These are phyloP conservation scores for Choanephora cucurbitarum DNA, from an alignment of 371 early-diverging fungal genomes.

Conservation along the genomic window DNA sequence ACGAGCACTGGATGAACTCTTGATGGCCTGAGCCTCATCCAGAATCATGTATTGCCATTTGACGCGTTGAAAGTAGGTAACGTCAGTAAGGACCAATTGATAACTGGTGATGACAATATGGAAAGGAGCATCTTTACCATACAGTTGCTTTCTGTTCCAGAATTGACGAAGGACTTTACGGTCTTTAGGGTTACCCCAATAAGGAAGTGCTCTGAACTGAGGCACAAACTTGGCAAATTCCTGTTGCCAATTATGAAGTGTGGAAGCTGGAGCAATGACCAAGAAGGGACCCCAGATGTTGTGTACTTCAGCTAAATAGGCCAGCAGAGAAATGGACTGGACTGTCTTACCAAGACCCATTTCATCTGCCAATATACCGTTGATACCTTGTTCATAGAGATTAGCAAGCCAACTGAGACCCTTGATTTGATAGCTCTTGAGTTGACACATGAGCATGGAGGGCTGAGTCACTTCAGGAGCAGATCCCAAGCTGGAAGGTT, in stretches of 20 bases:
- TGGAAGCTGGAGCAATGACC: conserved; percentile 95
- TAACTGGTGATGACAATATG: conserved; percentile 96
- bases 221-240: conserved; percentile 94
- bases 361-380: conserved; percentile 97
- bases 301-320: conserved; percentile 86
- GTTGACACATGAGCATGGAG: conserved; percentile 82
- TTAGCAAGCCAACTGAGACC: conserved; percentile 99
- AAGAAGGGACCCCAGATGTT: conserved; percentile 97
- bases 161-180: conserved; percentile 86
- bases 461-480: conserved; percentile 81
- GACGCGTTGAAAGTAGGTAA: conserved; percentile 82
- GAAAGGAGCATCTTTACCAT: conserved; percentile 82
- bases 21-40: conserved; percentile 99
- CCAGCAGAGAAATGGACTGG: conserved; percentile 93
- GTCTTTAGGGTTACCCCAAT: conserved; percentile 93
- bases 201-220: conserved; percentile 82
- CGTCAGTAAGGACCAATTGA: conserved; percentile 90
- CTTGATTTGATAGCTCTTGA: conserved; percentile 96
- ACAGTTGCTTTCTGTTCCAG: conserved; percentile 79
- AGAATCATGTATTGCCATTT: conserved; percentile 99
- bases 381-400: conserved; percentile 96
- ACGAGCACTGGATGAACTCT: conserved; percentile 85
- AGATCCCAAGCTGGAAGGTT: conserved; percentile 77
- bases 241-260: conserved; percentile 97
- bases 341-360: conserved; percentile 96